Evolutionary conservation across 305 asterid species (phyloP).

Genomic region (Stenogyne calaminthoides): DNA sequence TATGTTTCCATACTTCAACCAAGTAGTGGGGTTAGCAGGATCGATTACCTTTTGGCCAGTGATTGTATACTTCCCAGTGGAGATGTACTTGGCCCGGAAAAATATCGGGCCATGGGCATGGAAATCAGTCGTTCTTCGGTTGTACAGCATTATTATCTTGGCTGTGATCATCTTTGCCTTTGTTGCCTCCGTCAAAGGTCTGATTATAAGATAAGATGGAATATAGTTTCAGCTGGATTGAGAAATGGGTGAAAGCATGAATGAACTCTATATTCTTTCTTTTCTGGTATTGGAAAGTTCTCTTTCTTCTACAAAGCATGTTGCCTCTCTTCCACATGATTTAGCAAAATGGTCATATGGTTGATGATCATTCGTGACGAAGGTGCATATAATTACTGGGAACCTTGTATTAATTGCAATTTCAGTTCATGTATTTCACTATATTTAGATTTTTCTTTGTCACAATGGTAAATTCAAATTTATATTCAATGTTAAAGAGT

Average conservation of each 20-base stretch:
- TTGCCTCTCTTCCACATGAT: neutral
- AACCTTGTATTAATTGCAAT: too few relatives aligned
- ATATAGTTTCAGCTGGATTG: neutral
- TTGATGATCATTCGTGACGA: too few relatives aligned
- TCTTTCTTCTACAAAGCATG: neutral
- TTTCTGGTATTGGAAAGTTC: neutral
- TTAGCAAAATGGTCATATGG: neutral
- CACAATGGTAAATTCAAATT: too few relatives aligned
- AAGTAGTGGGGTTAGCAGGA: conserved; percentile 72
- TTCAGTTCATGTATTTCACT: too few relatives aligned
- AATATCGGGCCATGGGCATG: conserved; percentile 44
- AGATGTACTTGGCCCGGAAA: conserved; percentile 72
- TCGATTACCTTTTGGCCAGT: conserved; percentile 76
- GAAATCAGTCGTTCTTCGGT: conserved; percentile 45
- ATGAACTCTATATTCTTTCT: neutral
- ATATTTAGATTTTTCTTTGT: too few relatives aligned
- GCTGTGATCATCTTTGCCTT: conserved; percentile 54
- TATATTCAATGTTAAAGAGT: too few relatives aligned
- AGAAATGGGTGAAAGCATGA: neutral
- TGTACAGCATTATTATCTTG: conserved; percentile 44
- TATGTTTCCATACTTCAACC: conserved; percentile 72
- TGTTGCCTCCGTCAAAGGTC: conserved; percentile 67
- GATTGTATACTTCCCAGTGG: conserved; percentile 70
- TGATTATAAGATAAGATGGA: conserved; percentile 41
- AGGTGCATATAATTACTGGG: too few relatives aligned